Percentiles rank a stretch among this genome's conserved stretches.
These are phyloP conservation scores for Paxillus involutus DNA, from an alignment of 768 basidiomycete species.

Conservation along the genomic window DNA sequence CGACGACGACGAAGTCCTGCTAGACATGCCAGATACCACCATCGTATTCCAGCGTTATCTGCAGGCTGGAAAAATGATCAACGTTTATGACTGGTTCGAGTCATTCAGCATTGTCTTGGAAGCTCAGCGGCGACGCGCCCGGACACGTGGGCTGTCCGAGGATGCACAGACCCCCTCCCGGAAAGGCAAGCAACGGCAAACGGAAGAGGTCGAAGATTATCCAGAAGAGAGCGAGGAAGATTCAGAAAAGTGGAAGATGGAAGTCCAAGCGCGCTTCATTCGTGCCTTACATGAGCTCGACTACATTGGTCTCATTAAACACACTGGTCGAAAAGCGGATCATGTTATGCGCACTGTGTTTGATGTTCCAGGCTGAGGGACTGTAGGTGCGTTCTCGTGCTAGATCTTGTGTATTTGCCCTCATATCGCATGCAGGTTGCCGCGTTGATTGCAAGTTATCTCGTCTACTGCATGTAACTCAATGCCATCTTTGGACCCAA, in stretches of 20 bases:
- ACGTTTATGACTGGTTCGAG: conserved; percentile 58
- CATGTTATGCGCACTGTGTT: conserved; percentile 71
- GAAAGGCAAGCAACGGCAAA: no score
- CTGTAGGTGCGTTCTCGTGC: conserved; percentile 14
- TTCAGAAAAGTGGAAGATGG: conserved; percentile 54
- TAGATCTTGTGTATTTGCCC: not conserved
- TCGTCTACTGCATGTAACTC: not conserved
- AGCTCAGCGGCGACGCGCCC: conserved; percentile 26
- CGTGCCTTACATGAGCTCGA: conserved; percentile 82
- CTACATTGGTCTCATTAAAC: conserved; percentile 76
- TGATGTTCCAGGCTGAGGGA: conserved; percentile 35
- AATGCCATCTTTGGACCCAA: not conserved
- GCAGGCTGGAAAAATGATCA: conserved; percentile 76
- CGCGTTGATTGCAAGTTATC: not conserved
- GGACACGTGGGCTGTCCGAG: not conserved
- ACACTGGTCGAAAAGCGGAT: conserved; percentile 75
- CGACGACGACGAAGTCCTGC: conserved; percentile 37
- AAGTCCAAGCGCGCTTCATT: conserved; percentile 80
- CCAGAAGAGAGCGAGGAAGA: conserved; percentile 32
- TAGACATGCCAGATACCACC: conserved; percentile 51
- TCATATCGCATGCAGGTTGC: not conserved
- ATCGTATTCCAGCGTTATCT: conserved; percentile 77
- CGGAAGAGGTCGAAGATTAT: conserved; percentile 18
- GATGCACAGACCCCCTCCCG: no score
- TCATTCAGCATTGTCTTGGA: conserved; percentile 39